Conservation (phyloP, 2,329 filamentous ascomycete species). For the Penicillium sp. region DNA sequence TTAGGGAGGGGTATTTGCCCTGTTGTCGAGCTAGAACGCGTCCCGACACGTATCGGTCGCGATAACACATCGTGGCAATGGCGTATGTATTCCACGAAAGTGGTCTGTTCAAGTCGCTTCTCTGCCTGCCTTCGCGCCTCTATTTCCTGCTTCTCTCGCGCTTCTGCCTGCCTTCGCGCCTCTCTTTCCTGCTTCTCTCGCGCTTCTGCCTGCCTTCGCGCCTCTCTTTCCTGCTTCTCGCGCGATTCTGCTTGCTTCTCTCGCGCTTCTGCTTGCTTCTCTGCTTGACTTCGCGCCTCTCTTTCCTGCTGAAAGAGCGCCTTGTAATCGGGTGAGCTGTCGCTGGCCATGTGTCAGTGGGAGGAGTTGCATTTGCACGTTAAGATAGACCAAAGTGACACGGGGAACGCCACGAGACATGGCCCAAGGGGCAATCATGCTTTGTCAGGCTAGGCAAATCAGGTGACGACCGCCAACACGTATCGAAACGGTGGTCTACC, state of each 20-base stretch:
- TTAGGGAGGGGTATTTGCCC: not conserved
- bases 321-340: not conserved
- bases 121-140: not conserved
- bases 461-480: no score
- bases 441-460: no score
- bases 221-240: not conserved
- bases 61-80: not conserved
- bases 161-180: no score
- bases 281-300: not conserved
- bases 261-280: not conserved
- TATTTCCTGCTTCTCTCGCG: not conserved
- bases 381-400: no score
- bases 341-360: not conserved
- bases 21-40: not conserved
- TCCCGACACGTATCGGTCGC: not conserved
- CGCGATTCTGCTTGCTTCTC: no score
- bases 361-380: no score
- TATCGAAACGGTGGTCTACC: no score
- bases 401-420: no score
- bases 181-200: not conserved
- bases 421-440: no score
- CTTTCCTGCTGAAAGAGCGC: not conserved
- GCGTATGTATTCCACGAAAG: not conserved
- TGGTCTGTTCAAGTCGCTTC: not conserved
- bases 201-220: no score